These are phyloP conservation scores for Phaeosphaeriaceae sp. DNA, from an alignment of 2,329 filamentous ascomycete genomes.

Conservation along the genomic window DNA sequence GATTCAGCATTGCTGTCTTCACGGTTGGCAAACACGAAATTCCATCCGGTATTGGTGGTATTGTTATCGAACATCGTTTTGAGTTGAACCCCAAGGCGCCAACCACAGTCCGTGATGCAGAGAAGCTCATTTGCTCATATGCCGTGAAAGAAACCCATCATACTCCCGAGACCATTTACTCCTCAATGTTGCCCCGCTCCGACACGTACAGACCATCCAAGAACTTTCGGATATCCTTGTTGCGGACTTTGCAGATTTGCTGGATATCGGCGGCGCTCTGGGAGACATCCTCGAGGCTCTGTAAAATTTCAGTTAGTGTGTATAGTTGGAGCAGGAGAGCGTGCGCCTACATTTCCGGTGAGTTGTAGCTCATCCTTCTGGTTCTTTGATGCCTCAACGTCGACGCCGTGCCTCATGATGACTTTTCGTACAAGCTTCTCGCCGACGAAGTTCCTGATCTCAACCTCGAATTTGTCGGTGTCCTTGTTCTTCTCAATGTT, in stretches of 20 bases:
- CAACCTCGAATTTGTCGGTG: constrained; percentile 85
- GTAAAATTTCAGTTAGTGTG: constrained; percentile 24
- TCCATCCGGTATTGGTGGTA: constrained; percentile 40
- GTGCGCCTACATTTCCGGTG: constrained; percentile 70
- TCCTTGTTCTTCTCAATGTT: constrained; percentile 97
- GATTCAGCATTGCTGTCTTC: background rate
- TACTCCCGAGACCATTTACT: constrained; percentile 47
- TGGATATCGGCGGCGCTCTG: constrained; percentile 99
- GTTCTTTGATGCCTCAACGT: constrained; percentile 86
- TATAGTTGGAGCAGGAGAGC: background rate
- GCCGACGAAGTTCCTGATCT: constrained; percentile 82
- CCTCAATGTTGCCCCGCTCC: constrained; percentile 95
- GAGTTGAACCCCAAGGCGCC: constrained; percentile 48
- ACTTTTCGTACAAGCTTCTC: constrained; percentile 99
- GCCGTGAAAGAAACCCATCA: constrained; percentile 48
- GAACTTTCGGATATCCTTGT: constrained; percentile 99
- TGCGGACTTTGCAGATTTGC: constrained; percentile 98
- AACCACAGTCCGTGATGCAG: constrained; percentile 47
- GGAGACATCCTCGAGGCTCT: constrained; percentile 91
- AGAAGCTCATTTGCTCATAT: constrained; percentile 50
- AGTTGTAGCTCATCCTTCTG: constrained; percentile 98
- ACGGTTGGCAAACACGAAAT: background rate
- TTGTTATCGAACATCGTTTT: constrained; percentile 49
- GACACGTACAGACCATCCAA: constrained; percentile 99
- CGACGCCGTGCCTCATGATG: constrained; percentile 86